phyloP scores from a whole-genome alignment of 2,329 filamentous ascomycete species.

The Exophiala sp. region DNA sequence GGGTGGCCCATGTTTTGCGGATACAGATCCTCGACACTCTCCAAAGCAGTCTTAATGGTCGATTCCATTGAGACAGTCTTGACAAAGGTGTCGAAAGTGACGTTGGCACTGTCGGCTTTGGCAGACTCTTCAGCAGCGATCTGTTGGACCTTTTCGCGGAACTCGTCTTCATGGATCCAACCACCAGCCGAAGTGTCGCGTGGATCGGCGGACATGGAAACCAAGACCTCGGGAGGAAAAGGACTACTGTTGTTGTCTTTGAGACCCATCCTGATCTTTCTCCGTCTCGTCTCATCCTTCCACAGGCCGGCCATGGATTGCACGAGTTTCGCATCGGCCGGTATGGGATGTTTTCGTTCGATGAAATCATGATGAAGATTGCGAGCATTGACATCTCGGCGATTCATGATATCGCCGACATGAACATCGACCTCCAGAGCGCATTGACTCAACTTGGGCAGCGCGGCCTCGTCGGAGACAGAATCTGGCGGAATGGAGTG shows the following conservation, averaged over 20 bases:
- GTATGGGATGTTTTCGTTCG: conserved; percentile 61
- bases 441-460: conserved; percentile 80
- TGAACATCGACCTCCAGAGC: conserved; percentile 84
- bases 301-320: conserved; percentile 91
- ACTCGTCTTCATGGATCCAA: conserved; percentile 92
- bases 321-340: conserved; percentile 71
- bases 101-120: conserved; percentile 39
- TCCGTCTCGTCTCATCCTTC: conserved; percentile 77
- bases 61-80: conserved; percentile 49
- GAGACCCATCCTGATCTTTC: conserved; percentile 65
- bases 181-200: conserved; percentile 65
- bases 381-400: conserved; percentile 67
- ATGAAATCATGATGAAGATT: conserved; percentile 79
- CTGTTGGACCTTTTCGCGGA: conserved; percentile 56
- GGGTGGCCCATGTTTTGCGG: conserved; percentile 52
- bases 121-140: conserved; percentile 60
- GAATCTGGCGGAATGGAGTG: conserved; percentile 56
- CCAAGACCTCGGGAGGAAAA: conserved; percentile 71
- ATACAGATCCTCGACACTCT: conserved; percentile 84
- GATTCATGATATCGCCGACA: conserved; percentile 81
- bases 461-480: conserved; percentile 56
- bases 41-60: conserved; percentile 65
- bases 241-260: conserved; percentile 62
- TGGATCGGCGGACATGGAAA: conserved; percentile 82
- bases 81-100: conserved; percentile 63